Conservation (phyloP, 306 rosid species). For the Abrus precatorius region DNA sequence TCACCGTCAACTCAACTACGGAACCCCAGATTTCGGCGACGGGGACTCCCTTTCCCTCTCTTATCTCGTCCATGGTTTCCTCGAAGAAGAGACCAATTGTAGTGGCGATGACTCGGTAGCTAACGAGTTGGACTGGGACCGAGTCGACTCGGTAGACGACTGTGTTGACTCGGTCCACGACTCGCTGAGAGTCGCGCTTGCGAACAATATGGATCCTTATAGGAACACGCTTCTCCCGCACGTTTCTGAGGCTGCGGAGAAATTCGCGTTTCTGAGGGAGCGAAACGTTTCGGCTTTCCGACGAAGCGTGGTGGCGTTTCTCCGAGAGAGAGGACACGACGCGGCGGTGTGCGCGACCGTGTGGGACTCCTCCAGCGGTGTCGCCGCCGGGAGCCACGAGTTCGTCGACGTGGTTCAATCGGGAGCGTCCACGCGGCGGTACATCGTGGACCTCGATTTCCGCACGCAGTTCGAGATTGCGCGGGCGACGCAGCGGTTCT, state of each 20-base stretch:
- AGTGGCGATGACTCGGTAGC: background rate
- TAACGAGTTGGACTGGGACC: constrained; percentile 56
- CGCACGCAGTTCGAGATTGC: constrained; percentile 70
- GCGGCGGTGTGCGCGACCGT: constrained; percentile 72
- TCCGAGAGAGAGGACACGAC: constrained; percentile 63
- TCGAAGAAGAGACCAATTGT: constrained; percentile 38
- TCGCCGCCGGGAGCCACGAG: constrained; percentile 62
- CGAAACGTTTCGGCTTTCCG: constrained; percentile 30
- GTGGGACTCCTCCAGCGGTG: constrained; percentile 51
- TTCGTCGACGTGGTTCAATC: constrained; percentile 67
- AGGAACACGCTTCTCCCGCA: constrained; percentile 49
- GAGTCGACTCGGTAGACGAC: constrained; percentile 46
- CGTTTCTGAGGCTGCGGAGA: constrained; percentile 54
- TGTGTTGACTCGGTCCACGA: background rate
- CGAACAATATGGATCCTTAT: constrained; percentile 52
- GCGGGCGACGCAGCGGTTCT: constrained; percentile 61
- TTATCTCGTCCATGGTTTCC: constrained; percentile 67
- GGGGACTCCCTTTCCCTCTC: constrained; percentile 63
- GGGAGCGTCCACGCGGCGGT: constrained; percentile 41
- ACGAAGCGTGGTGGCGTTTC: constrained; percentile 59
- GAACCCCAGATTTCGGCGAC: constrained; percentile 59
- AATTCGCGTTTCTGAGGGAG: constrained; percentile 33
- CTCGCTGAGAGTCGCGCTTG: background rate
- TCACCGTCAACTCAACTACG: constrained; percentile 54
- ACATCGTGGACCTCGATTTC: constrained; percentile 71